These are phyloP conservation scores for Trichosphaerium sp. DNA, from an alignment of 78 protist genomes.

Conservation along the genomic window DNA sequence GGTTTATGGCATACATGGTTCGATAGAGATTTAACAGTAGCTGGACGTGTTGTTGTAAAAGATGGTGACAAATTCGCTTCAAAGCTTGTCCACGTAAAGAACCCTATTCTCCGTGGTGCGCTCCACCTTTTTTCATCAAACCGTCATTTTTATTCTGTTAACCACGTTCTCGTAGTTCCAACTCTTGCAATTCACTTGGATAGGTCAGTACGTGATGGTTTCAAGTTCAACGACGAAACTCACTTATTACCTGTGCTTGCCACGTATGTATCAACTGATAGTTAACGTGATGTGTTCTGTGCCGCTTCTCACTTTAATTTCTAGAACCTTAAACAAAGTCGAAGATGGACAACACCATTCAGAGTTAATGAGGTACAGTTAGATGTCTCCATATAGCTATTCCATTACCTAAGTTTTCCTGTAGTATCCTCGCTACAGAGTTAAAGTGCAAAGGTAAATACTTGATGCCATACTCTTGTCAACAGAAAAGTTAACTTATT, in stretches of 20 bases:
- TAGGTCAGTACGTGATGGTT: conserved; percentile 46
- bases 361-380: no score
- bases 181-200: conserved; percentile 87
- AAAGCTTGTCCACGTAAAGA: conserved; percentile 35
- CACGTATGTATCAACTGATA: not conserved
- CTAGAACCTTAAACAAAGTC: no score
- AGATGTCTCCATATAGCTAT: no score
- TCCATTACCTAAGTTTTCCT: no score
- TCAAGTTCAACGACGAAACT: conserved; percentile 73
- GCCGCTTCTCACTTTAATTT: not conserved
- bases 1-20: conserved; percentile 95
- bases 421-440: no score
- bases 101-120: conserved; percentile 36
- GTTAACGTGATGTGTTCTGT: not conserved
- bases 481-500: not conserved
- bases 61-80: conserved; percentile 22
- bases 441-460: no score
- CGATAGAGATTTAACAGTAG: conserved; percentile 83
- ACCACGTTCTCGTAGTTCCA: conserved; percentile 63
- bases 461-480: not conserved
- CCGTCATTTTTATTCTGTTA: not conserved
- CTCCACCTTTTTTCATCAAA: no score
- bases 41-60: conserved; percentile 72
- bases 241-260: conserved; percentile 75
- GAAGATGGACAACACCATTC: no score